phyloP scores from a whole-genome alignment of 306 rosid species.

The Morella rubra region DNA sequence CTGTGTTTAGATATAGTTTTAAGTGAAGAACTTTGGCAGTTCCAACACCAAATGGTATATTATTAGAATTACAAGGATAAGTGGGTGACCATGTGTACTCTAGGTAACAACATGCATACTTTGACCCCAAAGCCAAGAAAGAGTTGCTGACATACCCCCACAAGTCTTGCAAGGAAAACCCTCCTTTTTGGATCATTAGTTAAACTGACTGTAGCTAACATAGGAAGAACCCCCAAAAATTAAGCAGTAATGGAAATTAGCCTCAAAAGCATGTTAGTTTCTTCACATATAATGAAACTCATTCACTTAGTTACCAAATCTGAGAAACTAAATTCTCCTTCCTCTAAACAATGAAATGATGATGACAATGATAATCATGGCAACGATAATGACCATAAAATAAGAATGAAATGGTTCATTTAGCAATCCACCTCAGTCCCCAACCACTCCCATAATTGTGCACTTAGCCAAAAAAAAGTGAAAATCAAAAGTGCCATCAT shows the following conservation, averaged over 20 bases:
- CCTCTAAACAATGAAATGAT: not conserved
- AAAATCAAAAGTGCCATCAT: not conserved
- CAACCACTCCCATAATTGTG: not conserved
- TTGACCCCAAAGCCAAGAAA: not conserved
- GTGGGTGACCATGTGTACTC: not conserved
- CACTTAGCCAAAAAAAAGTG: not conserved
- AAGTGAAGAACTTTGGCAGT: not conserved
- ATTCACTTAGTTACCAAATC: not conserved
- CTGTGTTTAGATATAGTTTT: too few relatives aligned
- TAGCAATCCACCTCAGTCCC: not conserved
- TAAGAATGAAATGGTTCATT: not conserved
- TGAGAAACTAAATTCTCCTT: not conserved
- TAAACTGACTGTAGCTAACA: not conserved
- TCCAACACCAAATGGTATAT: not conserved
- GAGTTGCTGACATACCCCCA: not conserved
- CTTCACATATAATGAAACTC: not conserved
- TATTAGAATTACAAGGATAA: not conserved
- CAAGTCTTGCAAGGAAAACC: not conserved
- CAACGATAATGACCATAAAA: too few relatives aligned
- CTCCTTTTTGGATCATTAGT: not conserved
- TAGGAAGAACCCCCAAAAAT: not conserved
- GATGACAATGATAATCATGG: not conserved
- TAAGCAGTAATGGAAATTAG: not conserved
- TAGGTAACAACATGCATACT: not conserved
- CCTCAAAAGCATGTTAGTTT: not conserved